Evolutionary conservation across 2,329 filamentous ascomycete species (phyloP).

Genomic region (Venturia nashicola): DNA sequence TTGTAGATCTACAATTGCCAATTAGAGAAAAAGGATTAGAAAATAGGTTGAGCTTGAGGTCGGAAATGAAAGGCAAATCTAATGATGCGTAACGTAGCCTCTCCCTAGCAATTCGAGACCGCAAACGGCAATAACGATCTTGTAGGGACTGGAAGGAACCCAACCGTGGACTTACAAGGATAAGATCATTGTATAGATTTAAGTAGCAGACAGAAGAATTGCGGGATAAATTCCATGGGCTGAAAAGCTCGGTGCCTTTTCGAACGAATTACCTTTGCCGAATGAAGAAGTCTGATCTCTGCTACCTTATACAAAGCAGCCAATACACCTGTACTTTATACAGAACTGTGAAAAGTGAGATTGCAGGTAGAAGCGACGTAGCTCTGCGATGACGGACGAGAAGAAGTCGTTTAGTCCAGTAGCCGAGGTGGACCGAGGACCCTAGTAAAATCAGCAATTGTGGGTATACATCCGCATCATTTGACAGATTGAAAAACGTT

Average conservation of each 20-base stretch:
- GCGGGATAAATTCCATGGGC: conserved; percentile 9
- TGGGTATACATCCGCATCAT: background rate
- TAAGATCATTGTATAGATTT: conserved; percentile 10
- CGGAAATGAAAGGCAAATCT: background rate
- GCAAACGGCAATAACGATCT: background rate
- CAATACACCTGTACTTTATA: background rate
- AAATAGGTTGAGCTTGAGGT: background rate
- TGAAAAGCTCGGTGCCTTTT: background rate
- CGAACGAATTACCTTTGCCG: background rate
- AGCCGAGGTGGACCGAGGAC: background rate
- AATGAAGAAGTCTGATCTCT: background rate
- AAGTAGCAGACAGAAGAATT: conserved; percentile 11
- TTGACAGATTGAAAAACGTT: background rate
- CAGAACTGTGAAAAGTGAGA: background rate
- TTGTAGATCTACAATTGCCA: background rate
- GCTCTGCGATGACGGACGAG: conserved; percentile 1
- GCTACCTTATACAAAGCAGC: background rate
- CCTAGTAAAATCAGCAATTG: background rate
- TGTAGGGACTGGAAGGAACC: background rate
- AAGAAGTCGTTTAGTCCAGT: background rate
- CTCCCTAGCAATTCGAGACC: background rate
- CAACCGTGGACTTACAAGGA: background rate
- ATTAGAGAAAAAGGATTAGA: background rate
- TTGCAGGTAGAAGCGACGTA: background rate
- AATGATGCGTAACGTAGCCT: background rate